Base-by-base conservation (phyloP, 108 stramenopile species). In the Cyclostephanos tholiformis region DNA sequence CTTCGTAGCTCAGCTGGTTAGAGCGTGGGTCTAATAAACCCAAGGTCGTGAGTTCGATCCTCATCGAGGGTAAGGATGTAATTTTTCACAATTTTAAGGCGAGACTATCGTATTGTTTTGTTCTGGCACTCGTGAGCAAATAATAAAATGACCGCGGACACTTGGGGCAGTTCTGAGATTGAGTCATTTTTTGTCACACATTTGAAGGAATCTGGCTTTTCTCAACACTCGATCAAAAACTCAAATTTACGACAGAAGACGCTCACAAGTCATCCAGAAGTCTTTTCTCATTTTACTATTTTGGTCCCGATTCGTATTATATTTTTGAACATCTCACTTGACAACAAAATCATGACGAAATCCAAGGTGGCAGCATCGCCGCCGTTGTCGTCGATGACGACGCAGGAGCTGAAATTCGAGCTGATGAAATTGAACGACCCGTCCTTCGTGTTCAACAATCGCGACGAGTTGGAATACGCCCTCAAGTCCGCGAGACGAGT, bases 41-140 rank as follows among this genome's bases (percentile, higher is more conserved):
- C 82, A 86, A 86, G 85, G 80, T 86, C 82, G 75, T 86, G 82
- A 71, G 82, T 86, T 83, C 85, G 85, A 80, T 70, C 85, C 79
- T 63, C 80, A 69, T 71, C 74, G 63, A 68, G 75, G 75, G 74
- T 86, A 83, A 32, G 49, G n/a, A n/a, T n/a, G n/a, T n/a, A n/a
- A n/a, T n/a, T n/a, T n/a, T n/a, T n/a, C n/a, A n/a, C n/a, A n/a
- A n/a, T n/a, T n/a, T n/a, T n/a, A n/a, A n/a, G n/a, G n/a, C n/a
- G n/a, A n/a, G n/a, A n/a, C n/a, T n/a, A n/a, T n/a, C n/a, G n/a
- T n/a, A n/a, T n/a, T n/a, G n/a, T n/a, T n/a, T n/a, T n/a, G n/a
- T n/a, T n/a, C n/a, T n/a, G n/a, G n/a, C 17, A n/a, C 12, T 20
- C 20, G 12, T 14, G 52, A 25, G 19, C 17, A 6, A 14, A 53